Evolutionary conservation across 2,329 filamentous ascomycete species (phyloP), one percentile per base, ranked within the genome.

Genomic region (Helminthosporium solani): DNA sequence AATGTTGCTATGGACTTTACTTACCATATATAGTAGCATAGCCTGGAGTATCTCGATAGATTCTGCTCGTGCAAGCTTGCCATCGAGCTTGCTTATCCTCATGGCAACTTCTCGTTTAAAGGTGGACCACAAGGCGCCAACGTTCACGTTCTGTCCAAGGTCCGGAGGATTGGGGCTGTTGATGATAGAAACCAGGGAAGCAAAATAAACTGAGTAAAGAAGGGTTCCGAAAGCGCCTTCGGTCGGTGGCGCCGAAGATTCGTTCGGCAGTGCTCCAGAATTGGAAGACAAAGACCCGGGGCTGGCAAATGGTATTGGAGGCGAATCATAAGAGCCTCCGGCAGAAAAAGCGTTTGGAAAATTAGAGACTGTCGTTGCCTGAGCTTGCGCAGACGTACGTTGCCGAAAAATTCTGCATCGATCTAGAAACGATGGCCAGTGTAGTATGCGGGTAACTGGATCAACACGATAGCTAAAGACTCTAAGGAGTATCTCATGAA

Each of bases 341-440:
- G 52, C 19, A 31, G 40, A 38, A 35, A 49, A 56, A n/a, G 46
- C 9, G 20, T 33, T 43, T 25, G 49, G 7, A 16, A 40, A 50
- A 14, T 48, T 19, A 16, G 42, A n/a, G 6, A 23, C 33, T 9
- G 49, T n/a, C 33, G 43, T 33, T 14, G 33, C 20, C 5, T 40
- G 48, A 9, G 42, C 23, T 12, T 46, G 31, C 14, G 46, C 19
- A 18, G 38, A 27, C 28, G 36, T 41, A 37, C 21, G 31, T 41
- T 30, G 38, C 16, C 47, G 42, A 30, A 50, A 53, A 11, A n/a
- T 21, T 3, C 34, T 47, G 33, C 39, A 47, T 33, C 40, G 43
- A n/a, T 54, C 44, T 28, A 56, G 33, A 23, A 60, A 60, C 1
- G 53, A 50, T 5, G 57, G 57, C 53, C 52, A 58, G 38, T 60